phyloP scores from a whole-genome alignment of 1,139 yeast genomes.

The Kluyveromyces sp. region DNA sequence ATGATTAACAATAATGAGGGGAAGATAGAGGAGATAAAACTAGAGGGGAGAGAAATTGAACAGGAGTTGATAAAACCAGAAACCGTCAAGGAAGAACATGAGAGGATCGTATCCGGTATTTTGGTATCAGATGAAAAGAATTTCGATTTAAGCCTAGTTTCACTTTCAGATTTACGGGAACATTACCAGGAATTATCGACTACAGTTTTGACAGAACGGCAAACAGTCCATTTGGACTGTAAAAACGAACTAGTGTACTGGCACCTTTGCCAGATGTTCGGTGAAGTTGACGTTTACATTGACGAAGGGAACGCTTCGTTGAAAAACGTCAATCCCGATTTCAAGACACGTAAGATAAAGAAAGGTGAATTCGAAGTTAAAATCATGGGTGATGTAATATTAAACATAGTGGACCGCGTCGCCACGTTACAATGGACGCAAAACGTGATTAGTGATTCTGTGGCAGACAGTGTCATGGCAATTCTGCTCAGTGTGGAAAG shows the following conservation, averaged over 20 bases:
- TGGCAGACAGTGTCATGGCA: constrained; percentile 91
- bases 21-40: constrained; percentile 13
- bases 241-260: constrained; percentile 73
- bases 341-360: constrained; percentile 10
- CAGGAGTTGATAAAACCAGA: constrained; percentile 11
- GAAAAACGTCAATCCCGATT: constrained; percentile 32
- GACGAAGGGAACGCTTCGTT: constrained; percentile 42
- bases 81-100: constrained; percentile 16
- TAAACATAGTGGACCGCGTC: constrained; percentile 45
- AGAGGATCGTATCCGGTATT: constrained; percentile 65
- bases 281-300: constrained; percentile 59
- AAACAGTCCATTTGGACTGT: constrained; percentile 70
- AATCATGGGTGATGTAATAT: constrained; percentile 45
- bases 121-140: constrained; percentile 71
- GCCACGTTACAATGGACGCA: constrained; percentile 86
- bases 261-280: constrained; percentile 96
- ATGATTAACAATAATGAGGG: constrained; percentile 24
- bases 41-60: constrained; percentile 8
- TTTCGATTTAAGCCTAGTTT: constrained; percentile 76
- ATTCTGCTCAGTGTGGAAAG: constrained; percentile 87
- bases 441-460: constrained; percentile 81
- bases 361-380: constrained; percentile 36
- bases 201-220: constrained; percentile 76
- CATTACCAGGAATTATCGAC: constrained; percentile 76
- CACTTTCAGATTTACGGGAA: constrained; percentile 81